Conservation (phyloP, 345 rosid species). For the Sisymbrium irio region DNA sequence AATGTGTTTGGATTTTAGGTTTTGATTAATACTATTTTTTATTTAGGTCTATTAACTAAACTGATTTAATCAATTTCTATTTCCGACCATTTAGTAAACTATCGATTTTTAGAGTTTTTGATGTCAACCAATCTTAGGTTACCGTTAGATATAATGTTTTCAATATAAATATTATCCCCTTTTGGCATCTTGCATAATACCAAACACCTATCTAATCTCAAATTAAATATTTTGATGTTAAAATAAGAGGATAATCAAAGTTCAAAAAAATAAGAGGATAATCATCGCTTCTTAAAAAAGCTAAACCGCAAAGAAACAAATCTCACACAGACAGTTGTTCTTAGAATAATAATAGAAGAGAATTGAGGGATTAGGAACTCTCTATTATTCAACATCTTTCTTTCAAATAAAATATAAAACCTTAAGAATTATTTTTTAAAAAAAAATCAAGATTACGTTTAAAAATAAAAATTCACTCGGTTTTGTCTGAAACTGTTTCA, state of each 20-base stretch:
- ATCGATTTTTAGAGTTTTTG: constrained; percentile 11
- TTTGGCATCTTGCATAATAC: constrained; percentile 29
- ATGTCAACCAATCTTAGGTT: constrained; percentile 19
- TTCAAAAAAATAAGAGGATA: constrained; percentile 17
- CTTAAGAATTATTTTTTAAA: not conserved
- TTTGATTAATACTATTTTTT: not conserved
- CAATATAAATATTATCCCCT: not conserved
- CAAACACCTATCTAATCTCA: constrained; percentile 39
- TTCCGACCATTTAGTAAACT: constrained; percentile 9
- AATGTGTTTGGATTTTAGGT: not conserved
- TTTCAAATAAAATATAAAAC: constrained; percentile 6
- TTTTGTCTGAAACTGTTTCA: constrained; percentile 12
- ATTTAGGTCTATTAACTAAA: not conserved
- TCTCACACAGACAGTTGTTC: constrained; percentile 28
- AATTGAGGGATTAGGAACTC: constrained; percentile 30
- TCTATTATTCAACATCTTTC: constrained; percentile 26
- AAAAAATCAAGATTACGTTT: not conserved
- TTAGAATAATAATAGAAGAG: constrained; percentile 20
- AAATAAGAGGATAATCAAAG: constrained; percentile 21
- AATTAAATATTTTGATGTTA: constrained; percentile 5
- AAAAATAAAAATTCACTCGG: not conserved
- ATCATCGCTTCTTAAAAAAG: constrained; percentile 25
- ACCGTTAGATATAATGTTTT: constrained; percentile 3
- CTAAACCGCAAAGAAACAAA: constrained; percentile 27
- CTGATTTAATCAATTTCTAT: not conserved